Evolutionary conservation across 2,329 filamentous ascomycete genomes (phyloP).

Genomic region (Fusarium piperis): DNA sequence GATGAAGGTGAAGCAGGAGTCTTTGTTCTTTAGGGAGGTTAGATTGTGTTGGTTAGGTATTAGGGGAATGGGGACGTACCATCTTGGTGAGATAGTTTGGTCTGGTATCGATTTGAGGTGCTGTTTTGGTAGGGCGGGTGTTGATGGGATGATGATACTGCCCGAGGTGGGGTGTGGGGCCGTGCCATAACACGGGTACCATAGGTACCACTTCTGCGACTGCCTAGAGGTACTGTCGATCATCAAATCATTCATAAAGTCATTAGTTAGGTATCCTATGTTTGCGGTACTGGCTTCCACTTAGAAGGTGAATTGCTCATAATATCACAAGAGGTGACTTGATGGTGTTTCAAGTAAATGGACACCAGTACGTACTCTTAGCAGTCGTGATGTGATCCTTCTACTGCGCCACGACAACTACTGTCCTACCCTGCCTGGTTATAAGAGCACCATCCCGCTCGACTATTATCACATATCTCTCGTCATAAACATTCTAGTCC

Average conservation of each 20-base stretch:
- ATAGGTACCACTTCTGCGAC: not conserved
- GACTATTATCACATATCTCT: not conserved
- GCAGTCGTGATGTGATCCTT: not conserved
- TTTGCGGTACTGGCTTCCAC: not conserved
- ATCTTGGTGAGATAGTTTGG: not conserved
- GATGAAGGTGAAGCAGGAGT: constrained; percentile 78
- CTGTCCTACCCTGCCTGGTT: not conserved
- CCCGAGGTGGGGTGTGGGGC: not conserved
- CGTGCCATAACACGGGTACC: not conserved
- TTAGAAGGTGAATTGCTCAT: not conserved
- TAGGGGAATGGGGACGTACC: not conserved
- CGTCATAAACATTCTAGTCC: not conserved
- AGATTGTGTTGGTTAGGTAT: not conserved
- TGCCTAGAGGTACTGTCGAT: not conserved
- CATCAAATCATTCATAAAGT: not conserved
- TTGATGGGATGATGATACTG: not conserved
- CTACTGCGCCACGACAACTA: not conserved
- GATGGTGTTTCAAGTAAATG: not conserved
- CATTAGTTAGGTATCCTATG: not conserved
- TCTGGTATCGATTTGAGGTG: not conserved
- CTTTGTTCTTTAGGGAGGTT: constrained; percentile 66
- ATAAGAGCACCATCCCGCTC: not conserved
- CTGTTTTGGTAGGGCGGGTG: not conserved
- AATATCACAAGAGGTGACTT: not conserved
- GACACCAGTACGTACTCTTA: not conserved